Percentiles rank a stretch among this genome's conserved stretches.
phyloP scores from a whole-genome alignment of 371 early-diverging fungal species.

The Zopfochytrium polystomum region DNA sequence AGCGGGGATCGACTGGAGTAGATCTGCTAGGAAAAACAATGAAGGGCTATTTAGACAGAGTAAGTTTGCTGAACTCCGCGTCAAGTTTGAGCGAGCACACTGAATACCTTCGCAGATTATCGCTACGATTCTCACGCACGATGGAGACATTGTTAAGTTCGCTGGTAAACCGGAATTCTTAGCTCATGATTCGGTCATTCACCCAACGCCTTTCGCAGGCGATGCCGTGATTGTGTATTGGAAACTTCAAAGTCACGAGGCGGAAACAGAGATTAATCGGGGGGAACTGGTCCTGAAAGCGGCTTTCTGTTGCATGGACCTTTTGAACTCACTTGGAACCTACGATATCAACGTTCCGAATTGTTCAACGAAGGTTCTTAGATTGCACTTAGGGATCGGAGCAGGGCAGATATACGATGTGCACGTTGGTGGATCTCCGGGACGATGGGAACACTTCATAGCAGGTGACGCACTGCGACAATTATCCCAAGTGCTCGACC shows the following conservation, averaged over 20 bases:
- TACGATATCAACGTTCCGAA: conserved; percentile 47
- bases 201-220: conserved; percentile 24
- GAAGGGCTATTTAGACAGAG: conserved; percentile 56
- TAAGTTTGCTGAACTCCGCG: conserved; percentile 7
- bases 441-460: conserved; percentile 58
- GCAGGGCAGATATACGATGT: conserved; percentile 52
- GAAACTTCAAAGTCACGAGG: conserved; percentile 30
- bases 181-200: neutral
- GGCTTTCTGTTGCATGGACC: conserved; percentile 48
- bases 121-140: conserved; percentile 43
- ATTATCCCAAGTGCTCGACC: conserved; percentile 46
- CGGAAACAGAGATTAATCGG: conserved; percentile 24
- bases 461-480: conserved; percentile 55
- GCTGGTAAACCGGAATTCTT: conserved; percentile 31
- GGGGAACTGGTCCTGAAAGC: conserved; percentile 53
- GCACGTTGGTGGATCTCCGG: conserved; percentile 48
- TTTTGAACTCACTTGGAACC: conserved; percentile 41
- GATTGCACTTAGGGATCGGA: conserved; percentile 55
- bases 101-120: conserved; percentile 43
- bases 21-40: conserved; percentile 49
- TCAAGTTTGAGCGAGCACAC: neutral
- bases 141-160: conserved; percentile 59
- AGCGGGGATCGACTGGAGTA: conserved; percentile 46
- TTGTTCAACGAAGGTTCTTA: conserved; percentile 32
- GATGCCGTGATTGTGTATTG: conserved; percentile 58